A percentile compares a stretch with the other conserved stretches of the same genome.
Evolutionary conservation across 306 rosid genomes (phyloP).

Genomic region (Begonia fuchsioides): DNA sequence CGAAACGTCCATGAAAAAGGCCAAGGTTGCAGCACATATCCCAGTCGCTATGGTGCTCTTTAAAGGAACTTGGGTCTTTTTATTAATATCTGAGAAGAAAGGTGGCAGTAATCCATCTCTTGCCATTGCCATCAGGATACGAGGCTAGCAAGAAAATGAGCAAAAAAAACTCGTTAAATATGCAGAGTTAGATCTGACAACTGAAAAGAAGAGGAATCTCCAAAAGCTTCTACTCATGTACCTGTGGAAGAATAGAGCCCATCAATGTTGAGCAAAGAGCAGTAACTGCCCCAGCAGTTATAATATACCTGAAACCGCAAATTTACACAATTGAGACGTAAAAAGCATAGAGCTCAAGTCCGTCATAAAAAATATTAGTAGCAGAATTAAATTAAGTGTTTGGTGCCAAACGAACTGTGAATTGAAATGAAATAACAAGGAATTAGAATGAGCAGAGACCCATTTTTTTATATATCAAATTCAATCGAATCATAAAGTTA

Average conservation of each 20-base stretch:
- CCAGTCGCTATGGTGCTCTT: slow-evolving; percentile 65
- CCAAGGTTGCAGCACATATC: slow-evolving; percentile 48
- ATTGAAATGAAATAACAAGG: too few relatives aligned
- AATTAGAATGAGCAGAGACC: too few relatives aligned
- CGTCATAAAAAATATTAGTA: too few relatives aligned
- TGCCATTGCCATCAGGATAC: slow-evolving; percentile 55
- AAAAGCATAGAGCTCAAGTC: too few relatives aligned
- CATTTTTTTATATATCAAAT: too few relatives aligned
- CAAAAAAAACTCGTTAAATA: slow-evolving; percentile 3
- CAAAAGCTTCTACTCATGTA: slow-evolving; percentile 12
- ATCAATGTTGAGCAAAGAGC: slow-evolving; percentile 76
- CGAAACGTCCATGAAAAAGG: slow-evolving; percentile 77
- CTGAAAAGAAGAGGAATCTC: neutral
- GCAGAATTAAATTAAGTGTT: too few relatives aligned
- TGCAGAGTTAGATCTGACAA: neutral
- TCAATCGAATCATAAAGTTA: too few relatives aligned
- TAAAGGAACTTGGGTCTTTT: slow-evolving; percentile 30
- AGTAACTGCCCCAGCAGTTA: slow-evolving; percentile 74
- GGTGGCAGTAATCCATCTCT: slow-evolving; percentile 45
- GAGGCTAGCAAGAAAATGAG: slow-evolving; percentile 23
- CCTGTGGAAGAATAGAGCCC: slow-evolving; percentile 97
- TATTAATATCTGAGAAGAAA: slow-evolving; percentile 33
- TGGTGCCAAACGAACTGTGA: too few relatives aligned
- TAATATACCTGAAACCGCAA: slow-evolving; percentile 51
- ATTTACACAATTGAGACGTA: neutral